Conservation (phyloP, 1,284 basidiomycete species). For the Boletus semigastroideus region DNA sequence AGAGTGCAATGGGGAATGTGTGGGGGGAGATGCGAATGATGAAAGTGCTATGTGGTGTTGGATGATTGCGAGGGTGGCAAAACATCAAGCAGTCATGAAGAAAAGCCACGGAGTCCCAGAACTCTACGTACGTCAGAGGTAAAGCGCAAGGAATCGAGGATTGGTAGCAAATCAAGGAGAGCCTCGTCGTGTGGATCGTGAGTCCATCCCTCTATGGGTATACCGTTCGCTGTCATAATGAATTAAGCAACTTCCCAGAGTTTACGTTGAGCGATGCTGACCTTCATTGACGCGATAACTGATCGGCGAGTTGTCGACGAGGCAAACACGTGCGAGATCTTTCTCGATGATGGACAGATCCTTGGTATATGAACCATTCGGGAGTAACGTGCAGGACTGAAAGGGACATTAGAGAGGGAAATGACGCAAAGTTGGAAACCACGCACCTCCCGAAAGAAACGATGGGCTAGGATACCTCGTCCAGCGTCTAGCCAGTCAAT, state of each 20-base stretch:
- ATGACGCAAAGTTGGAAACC: conserved; percentile 1
- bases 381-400: conserved; percentile 88
- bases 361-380: conserved; percentile 94
- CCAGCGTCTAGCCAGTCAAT: conserved; percentile 99
- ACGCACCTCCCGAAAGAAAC: conserved; percentile 90
- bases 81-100: conserved; percentile 25
- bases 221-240: conserved; percentile 78
- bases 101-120: conserved; percentile 76
- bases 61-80: conserved; percentile 9
- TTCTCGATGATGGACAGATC: conserved; percentile 85
- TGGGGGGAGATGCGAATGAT: conserved; percentile 27
- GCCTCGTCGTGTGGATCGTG: conserved; percentile 97
- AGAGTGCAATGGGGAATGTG: conserved; percentile 26
- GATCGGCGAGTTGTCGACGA: conserved; percentile 95
- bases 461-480: conserved; percentile 82
- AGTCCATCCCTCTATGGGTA: conserved; percentile 99
- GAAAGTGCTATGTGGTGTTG: conserved; percentile 21
- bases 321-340: conserved; percentile 88
- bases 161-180: conserved; percentile 90
- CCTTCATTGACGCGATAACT: conserved; percentile 94
- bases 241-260: conserved; percentile 7
- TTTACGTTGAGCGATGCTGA: conserved; percentile 38
- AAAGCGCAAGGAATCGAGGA: conserved; percentile 94
- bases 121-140: conserved; percentile 94
- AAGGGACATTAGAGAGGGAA: not conserved